These are phyloP conservation scores for Hypocrella siamensis DNA, from an alignment of 2,329 filamentous ascomycete species.

Conservation along the genomic window DNA sequence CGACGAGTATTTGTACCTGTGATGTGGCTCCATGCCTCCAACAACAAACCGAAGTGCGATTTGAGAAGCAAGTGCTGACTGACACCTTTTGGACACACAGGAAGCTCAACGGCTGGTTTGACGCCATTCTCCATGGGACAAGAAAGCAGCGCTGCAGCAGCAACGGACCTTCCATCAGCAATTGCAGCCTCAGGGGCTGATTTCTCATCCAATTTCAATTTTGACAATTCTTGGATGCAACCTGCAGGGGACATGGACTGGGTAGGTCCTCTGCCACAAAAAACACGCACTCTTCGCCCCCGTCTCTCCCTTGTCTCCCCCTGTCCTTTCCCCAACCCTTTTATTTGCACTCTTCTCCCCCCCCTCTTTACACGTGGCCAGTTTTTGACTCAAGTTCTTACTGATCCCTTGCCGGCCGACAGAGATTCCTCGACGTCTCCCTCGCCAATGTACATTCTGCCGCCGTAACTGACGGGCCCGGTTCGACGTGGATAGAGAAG, in stretches of 20 bases:
- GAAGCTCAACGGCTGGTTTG: too few relatives aligned
- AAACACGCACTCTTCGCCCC: background rate
- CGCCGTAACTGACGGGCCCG: slow-evolving; percentile 9
- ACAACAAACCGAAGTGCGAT: too few relatives aligned
- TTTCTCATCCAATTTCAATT: slow-evolving; percentile 9
- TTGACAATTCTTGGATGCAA: slow-evolving; percentile 20
- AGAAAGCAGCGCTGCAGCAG: too few relatives aligned
- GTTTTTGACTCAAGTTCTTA: background rate
- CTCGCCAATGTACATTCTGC: slow-evolving; percentile 15
- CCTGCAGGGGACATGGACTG: slow-evolving; percentile 20
- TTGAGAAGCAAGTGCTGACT: too few relatives aligned
- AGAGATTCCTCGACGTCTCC: slow-evolving; percentile 16
- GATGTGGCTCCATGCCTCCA: too few relatives aligned
- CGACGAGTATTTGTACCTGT: too few relatives aligned
- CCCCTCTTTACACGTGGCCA: background rate
- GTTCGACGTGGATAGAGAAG: slow-evolving; percentile 15
- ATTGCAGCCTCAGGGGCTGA: background rate
- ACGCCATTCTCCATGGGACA: too few relatives aligned
- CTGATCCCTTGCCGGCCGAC: slow-evolving; percentile 6
- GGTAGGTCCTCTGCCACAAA: slow-evolving; percentile 13
- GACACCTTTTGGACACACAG: too few relatives aligned
- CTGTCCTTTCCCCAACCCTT: too few relatives aligned
- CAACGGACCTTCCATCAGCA: background rate
- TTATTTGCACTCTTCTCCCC: too few relatives aligned
- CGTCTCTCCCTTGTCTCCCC: too few relatives aligned